Percentiles rank a stretch among this genome's conserved stretches.
Conservation (phyloP, 257 asterid species). For the Nicotiana sylvestris region DNA sequence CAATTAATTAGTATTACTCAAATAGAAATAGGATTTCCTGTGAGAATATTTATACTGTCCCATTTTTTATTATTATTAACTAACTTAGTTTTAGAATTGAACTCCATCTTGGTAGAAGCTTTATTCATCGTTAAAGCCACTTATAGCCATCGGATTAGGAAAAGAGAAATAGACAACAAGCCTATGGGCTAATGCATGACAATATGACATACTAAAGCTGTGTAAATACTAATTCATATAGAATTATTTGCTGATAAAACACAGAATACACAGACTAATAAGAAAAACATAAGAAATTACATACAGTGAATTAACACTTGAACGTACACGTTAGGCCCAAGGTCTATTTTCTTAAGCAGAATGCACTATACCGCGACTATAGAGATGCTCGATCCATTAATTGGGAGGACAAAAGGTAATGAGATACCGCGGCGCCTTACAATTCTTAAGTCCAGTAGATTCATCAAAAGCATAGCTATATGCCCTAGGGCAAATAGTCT, state of each 20-base stretch:
- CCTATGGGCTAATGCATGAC: no score
- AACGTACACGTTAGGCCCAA: background rate
- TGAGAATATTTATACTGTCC: no score
- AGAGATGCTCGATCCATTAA: background rate
- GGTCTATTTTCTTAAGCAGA: background rate
- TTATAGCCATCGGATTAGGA: background rate
- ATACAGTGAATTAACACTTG: background rate
- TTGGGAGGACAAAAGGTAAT: constrained; percentile 65
- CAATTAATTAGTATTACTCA: no score
- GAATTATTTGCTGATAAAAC: background rate
- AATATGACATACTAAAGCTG: background rate
- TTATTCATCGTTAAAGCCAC: background rate
- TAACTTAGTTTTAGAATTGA: background rate
- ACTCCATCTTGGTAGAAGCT: no score
- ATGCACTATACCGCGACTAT: background rate
- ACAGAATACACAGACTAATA: background rate
- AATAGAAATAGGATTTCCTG: no score
- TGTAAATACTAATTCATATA: background rate
- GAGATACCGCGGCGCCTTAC: constrained; percentile 49
- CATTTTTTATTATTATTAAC: background rate
- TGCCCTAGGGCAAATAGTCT: constrained; percentile 66
- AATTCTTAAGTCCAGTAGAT: constrained; percentile 46
- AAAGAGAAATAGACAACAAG: background rate
- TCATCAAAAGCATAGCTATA: constrained; percentile 57
- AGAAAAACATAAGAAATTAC: background rate